Evolutionary conservation across 2,329 filamentous ascomycete species (phyloP).

Genomic region (Mycosphaerella sp.): DNA sequence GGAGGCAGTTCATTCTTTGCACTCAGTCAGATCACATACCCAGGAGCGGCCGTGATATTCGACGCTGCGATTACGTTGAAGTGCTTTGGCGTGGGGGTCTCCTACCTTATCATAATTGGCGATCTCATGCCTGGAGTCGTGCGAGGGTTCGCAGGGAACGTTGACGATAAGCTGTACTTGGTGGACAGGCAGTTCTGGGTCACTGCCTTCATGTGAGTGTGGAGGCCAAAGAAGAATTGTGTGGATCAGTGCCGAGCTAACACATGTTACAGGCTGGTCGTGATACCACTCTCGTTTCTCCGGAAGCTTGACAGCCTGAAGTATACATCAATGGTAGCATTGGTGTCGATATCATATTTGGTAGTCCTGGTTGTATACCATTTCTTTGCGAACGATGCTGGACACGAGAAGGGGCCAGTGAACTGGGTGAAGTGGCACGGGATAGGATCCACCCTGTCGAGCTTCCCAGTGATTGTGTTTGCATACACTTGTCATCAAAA

Average conservation of each 20-base stretch:
- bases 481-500: constrained; percentile 99
- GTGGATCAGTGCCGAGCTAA: background rate
- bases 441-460: constrained; percentile 70
- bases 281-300: constrained; percentile 91
- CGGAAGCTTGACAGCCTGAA: constrained; percentile 90
- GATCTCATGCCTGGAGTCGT: constrained; percentile 97
- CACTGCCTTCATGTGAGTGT: constrained; percentile 79
- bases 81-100: constrained; percentile 95
- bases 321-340: constrained; percentile 87
- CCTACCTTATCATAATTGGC: constrained; percentile 97
- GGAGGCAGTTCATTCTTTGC: constrained; percentile 90
- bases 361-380: constrained; percentile 91
- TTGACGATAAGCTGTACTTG: constrained; percentile 58
- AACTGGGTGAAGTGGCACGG: constrained; percentile 74
- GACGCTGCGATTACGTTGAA: constrained; percentile 95
- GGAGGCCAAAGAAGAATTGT: background rate
- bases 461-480: constrained; percentile 92
- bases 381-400: constrained; percentile 70
- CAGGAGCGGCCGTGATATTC: constrained; percentile 90
- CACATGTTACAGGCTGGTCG: constrained; percentile 59
- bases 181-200: constrained; percentile 95
- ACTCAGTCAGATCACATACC: constrained; percentile 94
- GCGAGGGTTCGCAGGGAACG: constrained; percentile 59
- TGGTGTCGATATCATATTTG: constrained; percentile 90
- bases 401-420: constrained; percentile 66